Evolutionary conservation across 2,329 filamentous ascomycete species (phyloP).

Genomic region (Emergomyces pasteurianus): DNA sequence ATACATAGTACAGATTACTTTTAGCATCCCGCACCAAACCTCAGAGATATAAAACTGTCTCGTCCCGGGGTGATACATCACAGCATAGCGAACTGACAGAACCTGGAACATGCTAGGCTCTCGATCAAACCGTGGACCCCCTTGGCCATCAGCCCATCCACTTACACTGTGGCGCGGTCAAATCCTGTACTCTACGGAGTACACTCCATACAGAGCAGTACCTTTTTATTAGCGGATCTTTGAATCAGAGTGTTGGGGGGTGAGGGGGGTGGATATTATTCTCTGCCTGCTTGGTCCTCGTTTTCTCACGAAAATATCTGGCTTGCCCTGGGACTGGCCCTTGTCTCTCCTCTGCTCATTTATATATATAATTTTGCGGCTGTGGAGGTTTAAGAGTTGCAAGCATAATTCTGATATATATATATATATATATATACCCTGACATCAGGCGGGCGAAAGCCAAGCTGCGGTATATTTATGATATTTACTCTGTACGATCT

Average conservation of each 20-base stretch:
- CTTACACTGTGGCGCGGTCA: not conserved
- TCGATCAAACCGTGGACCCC: not conserved
- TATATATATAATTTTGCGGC: not conserved
- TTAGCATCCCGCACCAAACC: no score
- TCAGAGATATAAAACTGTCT: no score
- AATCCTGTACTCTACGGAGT: not conserved
- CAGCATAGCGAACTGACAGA: conserved; percentile 7
- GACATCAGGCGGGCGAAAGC: not conserved
- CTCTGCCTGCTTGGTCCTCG: not conserved
- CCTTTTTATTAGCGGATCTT: not conserved
- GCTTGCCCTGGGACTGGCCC: not conserved
- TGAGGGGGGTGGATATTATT: not conserved
- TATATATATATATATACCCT: not conserved
- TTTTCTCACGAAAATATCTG: not conserved
- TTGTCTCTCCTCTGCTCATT: not conserved
- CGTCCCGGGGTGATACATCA: conserved; percentile 13
- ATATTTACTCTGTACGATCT: no score
- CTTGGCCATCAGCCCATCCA: no score
- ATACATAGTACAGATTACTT: no score
- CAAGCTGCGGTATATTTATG: not conserved
- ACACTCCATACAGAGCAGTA: no score
- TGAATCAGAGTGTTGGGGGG: not conserved
- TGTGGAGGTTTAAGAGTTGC: not conserved
- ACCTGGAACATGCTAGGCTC: not conserved
- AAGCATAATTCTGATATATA: not conserved